These are phyloP conservation scores for Teratosphaeriaceae sp. DNA, from an alignment of 2,329 filamentous ascomycete species.

Conservation along the genomic window DNA sequence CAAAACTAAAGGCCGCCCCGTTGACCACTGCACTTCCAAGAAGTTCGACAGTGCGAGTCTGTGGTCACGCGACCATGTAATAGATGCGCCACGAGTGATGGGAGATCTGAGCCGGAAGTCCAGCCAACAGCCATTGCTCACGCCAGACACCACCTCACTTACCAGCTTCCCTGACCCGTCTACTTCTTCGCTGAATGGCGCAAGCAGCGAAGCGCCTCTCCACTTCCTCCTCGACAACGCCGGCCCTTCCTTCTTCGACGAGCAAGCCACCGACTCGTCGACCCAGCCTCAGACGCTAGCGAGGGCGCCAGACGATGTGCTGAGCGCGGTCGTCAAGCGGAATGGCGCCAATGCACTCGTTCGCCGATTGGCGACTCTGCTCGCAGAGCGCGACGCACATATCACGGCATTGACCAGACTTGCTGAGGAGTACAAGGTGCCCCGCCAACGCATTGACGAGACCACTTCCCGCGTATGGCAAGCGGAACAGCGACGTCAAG, in stretches of 20 bases:
- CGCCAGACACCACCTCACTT: slow-evolving; percentile 19
- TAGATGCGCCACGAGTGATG: slow-evolving; percentile 4
- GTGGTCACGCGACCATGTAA: slow-evolving; percentile 2
- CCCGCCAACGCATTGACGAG: slow-evolving; percentile 20
- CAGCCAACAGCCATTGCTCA: slow-evolving; percentile 6
- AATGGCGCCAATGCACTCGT: slow-evolving; percentile 25
- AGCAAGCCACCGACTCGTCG: slow-evolving; percentile 12
- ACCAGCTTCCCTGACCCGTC: slow-evolving; percentile 27
- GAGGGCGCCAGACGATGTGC: slow-evolving; percentile 16
- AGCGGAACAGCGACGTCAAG: slow-evolving; percentile 21
- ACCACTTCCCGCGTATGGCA: slow-evolving; percentile 22
- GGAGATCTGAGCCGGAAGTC: slow-evolving; percentile 11
- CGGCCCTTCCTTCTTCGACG: slow-evolving; percentile 28
- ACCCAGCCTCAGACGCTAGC: slow-evolving; percentile 23
- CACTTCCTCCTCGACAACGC: slow-evolving; percentile 23
- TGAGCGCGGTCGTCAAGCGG: slow-evolving; percentile 24
- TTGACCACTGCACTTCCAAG: too few species aligned
- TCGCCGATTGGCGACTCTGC: slow-evolving; percentile 20
- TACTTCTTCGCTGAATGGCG: neutral
- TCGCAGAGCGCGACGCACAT: slow-evolving; percentile 29
- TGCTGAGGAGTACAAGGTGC: slow-evolving; percentile 27
- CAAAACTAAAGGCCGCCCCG: too few species aligned
- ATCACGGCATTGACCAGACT: slow-evolving; percentile 27
- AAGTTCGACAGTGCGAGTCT: too few species aligned
- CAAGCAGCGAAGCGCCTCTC: slow-evolving; percentile 8